Evolutionary conservation across 2,329 filamentous ascomycete species (phyloP).

Genomic region (Nakataea oryzae): DNA sequence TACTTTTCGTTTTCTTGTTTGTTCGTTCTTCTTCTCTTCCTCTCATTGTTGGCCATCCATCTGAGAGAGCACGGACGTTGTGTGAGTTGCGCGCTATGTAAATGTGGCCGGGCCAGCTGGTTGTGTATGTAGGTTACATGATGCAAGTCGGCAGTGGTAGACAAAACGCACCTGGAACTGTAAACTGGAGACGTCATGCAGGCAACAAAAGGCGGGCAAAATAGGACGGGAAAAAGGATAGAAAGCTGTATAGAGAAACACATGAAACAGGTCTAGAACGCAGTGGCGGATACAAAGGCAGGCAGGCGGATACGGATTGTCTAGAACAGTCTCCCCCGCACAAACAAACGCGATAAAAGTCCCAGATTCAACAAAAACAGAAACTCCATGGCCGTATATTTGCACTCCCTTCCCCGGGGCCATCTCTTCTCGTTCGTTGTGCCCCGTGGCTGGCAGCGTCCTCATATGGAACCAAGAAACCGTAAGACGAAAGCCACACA

Average conservation of each 20-base stretch:
- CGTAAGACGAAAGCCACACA: background rate
- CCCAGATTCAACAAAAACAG: conserved; percentile 2
- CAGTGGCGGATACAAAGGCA: background rate
- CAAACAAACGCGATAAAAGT: conserved; percentile 1
- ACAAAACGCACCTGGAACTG: background rate
- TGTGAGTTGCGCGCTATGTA: background rate
- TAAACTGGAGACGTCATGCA: background rate
- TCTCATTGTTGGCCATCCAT: background rate
- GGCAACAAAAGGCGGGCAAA: background rate
- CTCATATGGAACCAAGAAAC: background rate
- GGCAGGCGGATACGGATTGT: background rate
- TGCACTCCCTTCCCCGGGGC: background rate
- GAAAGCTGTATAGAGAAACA: background rate
- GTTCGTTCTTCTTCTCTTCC: background rate
- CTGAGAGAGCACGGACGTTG: background rate
- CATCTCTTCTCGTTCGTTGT: background rate
- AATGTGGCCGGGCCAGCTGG: background rate
- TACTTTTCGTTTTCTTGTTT: background rate
- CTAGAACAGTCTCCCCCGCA: background rate
- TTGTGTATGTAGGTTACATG: background rate
- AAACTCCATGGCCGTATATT: conserved; percentile 5
- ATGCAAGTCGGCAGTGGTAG: background rate
- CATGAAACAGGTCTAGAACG: background rate
- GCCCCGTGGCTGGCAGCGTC: too few relatives aligned
- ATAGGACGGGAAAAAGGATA: background rate